A percentile compares a stretch with the other conserved stretches of the same genome.
phyloP scores from a whole-genome alignment of 306 rosid species.

The Casuarina glauca region DNA sequence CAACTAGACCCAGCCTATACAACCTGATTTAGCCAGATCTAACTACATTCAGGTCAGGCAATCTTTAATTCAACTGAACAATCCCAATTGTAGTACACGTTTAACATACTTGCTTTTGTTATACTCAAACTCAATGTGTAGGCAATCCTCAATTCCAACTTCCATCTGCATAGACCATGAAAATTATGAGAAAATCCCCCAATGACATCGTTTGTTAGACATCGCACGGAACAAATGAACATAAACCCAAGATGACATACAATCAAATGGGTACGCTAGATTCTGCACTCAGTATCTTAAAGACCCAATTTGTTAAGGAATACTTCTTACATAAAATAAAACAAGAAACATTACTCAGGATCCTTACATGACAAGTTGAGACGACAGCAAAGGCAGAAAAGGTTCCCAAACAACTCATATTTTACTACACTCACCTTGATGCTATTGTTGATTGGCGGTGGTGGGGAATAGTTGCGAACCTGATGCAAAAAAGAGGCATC shows the following conservation, averaged over 20 bases:
- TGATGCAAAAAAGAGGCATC: conserved; percentile 36
- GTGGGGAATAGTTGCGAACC: conserved; percentile 92
- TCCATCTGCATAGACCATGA: conserved; percentile 68
- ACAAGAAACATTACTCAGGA: not conserved
- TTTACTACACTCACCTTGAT: conserved; percentile 74
- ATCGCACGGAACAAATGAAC: conserved; percentile 18
- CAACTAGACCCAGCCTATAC: not conserved
- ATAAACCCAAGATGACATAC: conserved; percentile 17
- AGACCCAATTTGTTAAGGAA: not conserved
- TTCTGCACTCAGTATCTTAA: not conserved
- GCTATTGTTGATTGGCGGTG: conserved; percentile 89
- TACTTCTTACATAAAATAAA: not conserved
- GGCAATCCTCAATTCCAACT: conserved; percentile 99
- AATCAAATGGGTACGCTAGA: conserved; percentile 22
- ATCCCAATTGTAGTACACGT: conserved; percentile 25
- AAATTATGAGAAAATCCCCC: conserved; percentile 5
- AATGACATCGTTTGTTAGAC: conserved; percentile 15
- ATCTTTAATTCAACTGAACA: not conserved
- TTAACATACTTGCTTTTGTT: conserved; percentile 94
- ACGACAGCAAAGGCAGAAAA: not conserved
- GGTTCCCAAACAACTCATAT: conserved; percentile 11
- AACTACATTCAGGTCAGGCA: not conserved
- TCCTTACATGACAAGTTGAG: not conserved
- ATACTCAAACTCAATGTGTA: conserved; percentile 96
- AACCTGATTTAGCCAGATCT: not conserved